These are phyloP conservation scores for Fusarium sulawesiense DNA, from an alignment of 2,329 filamentous ascomycete genomes.

Conservation along the genomic window DNA sequence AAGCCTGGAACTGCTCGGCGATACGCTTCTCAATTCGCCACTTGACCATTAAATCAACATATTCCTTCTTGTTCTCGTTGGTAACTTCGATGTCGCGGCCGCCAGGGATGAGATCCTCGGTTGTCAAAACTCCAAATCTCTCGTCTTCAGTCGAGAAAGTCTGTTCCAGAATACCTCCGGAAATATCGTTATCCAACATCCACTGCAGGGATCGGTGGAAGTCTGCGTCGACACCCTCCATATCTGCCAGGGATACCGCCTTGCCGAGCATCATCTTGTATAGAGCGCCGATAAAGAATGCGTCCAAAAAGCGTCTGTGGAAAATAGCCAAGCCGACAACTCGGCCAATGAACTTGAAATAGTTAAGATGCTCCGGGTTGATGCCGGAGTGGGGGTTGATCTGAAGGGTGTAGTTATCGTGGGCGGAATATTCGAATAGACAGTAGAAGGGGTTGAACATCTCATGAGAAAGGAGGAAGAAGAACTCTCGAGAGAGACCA, in stretches of 20 bases:
- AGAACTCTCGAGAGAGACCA: constrained; percentile 97
- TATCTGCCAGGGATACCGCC: constrained; percentile 89
- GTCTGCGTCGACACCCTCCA: constrained; percentile 99
- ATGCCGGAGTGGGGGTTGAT: constrained; percentile 99
- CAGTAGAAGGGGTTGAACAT: constrained; percentile 99
- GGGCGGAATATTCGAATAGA: constrained; percentile 98
- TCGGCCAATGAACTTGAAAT: constrained; percentile 99
- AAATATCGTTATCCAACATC: constrained; percentile 98
- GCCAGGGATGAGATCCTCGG: constrained; percentile 91
- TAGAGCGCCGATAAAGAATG: constrained; percentile 98
- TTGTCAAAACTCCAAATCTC: constrained; percentile 92
- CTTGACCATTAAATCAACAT: constrained; percentile 97
- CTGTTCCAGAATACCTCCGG: constrained; percentile 89
- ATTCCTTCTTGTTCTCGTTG: constrained; percentile 99
- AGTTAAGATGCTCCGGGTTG: constrained; percentile 98
- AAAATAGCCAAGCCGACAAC: constrained; percentile 98
- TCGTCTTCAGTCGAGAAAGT: constrained; percentile 98
- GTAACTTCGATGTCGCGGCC: constrained; percentile 95
- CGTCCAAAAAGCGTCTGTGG: constrained; percentile 96
- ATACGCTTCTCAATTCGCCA: constrained; percentile 99
- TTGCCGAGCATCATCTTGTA: constrained; percentile 99
- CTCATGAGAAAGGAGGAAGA: constrained; percentile 98
- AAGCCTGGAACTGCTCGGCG: constrained; percentile 97
- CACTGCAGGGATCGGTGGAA: constrained; percentile 96
- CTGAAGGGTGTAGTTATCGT: constrained; percentile 99